Base-by-base conservation (phyloP, 441 rosid species). In the Eutrema salsugineum region DNA sequence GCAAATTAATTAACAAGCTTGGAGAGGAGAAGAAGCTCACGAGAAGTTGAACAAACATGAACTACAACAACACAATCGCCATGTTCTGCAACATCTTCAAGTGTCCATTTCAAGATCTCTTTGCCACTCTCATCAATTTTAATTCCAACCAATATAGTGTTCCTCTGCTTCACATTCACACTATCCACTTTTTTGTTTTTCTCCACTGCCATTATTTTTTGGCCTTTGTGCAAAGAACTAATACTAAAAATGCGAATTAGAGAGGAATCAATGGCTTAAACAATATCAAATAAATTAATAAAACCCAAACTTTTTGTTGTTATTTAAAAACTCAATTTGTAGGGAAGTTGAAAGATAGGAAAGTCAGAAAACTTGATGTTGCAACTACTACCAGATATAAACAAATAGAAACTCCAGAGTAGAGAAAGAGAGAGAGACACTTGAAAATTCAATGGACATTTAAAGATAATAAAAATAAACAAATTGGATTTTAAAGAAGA, bases 31-130 rank as follows among this genome's bases (percentile, higher is more conserved):
- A 63, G 50, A 61, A 42, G 19, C 43, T 75, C 75, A 88, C 93
- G 83, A 5, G 86, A 82, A 78, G 80, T 83, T 56, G 77, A 78
- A 78, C 89, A 84, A 80, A 89, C 94, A 81, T 92, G 97, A 73
- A 89, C 64, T 28, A 85, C 96, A 42, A 89, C 47, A 39, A 94
- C 92, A 73, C 72, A 82, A 77, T 94, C 99, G 68, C 96, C 99
- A 28, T 90, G 89, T 62, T 90, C 81, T 50, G 98, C 96, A 69
- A 89, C 87, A 78, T 90, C 91, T 59, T 81, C 89, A 67, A 94
- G 76, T 71, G 93, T 86, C 97, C 96, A 90, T 70, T 78, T 80
- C 60, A 94, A 84, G 35, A 92, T 80, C 78, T 90, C 91, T 82
- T 85, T 83, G 77, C 95, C 81, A 27, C 76, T 72, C 32, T 64